Conservation (phyloP, 1,139 yeast species). For the Hanseniaspora uvarum region DNA sequence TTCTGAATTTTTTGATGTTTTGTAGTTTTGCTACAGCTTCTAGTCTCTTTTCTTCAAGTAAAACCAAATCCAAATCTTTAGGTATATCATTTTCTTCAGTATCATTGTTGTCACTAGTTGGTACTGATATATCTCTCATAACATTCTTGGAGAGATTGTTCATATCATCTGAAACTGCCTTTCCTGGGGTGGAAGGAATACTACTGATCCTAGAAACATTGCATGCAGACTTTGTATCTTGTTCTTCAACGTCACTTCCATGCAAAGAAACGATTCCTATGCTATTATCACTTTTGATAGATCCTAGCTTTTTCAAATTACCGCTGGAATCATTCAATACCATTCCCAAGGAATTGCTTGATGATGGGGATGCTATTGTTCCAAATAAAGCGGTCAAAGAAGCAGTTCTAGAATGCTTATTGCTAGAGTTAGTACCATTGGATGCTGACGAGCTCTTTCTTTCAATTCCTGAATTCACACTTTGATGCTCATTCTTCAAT, state of each 20-base stretch:
- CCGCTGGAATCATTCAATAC: background rate
- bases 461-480: conserved; percentile 22
- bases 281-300: background rate
- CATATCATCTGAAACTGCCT: background rate
- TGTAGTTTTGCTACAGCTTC: conserved; percentile 29
- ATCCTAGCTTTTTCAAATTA: background rate
- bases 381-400: conserved; percentile 13
- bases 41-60: conserved; percentile 26
- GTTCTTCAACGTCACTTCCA: conserved; percentile 1
- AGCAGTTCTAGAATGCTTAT: conserved; percentile 20
- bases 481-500: conserved; percentile 64
- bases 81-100: background rate
- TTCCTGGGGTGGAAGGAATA: conserved; percentile 11
- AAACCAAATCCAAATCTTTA: conserved; percentile 21
- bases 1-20: conserved; percentile 27
- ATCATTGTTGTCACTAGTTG: background rate
- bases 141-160: background rate
- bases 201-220: background rate
- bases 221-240: background rate
- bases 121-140: background rate
- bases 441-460: conserved; percentile 19
- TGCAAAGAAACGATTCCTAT: background rate
- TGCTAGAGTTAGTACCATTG: conserved; percentile 32
- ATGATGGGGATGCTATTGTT: background rate
- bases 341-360: background rate